Percentiles rank a stretch among this genome's conserved stretches.
phyloP scores from a whole-genome alignment of 2,329 filamentous ascomycete genomes.

The Diaporthe batatas region DNA sequence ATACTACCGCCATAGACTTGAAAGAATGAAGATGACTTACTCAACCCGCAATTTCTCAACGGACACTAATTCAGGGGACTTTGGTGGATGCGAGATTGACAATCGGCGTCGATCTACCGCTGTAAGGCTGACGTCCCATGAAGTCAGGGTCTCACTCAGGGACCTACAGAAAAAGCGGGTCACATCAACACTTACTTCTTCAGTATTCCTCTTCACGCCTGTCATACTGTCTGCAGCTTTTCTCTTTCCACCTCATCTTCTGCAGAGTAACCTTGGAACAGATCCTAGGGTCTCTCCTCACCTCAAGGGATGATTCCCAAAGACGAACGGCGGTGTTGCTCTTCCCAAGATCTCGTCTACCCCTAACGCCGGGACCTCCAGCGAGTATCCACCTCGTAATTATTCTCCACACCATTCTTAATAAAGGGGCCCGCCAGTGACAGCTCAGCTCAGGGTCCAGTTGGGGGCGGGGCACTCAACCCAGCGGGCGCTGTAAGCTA shows the following conservation, averaged over 20 bases:
- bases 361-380: not conserved
- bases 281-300: not conserved
- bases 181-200: not conserved
- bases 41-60: not conserved
- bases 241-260: not conserved
- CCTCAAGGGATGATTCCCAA: not conserved
- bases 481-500: not conserved
- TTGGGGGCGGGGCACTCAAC: not conserved
- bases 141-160: not conserved
- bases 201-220: not conserved
- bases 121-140: not conserved
- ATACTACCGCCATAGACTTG: not conserved
- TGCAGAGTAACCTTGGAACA: not conserved
- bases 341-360: not conserved
- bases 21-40: not conserved
- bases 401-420: not conserved
- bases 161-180: not conserved
- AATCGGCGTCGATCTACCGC: not conserved
- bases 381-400: not conserved
- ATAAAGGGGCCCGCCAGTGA: not conserved
- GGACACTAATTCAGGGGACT: not conserved
- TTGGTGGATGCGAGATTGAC: not conserved
- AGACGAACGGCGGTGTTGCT: not conserved
- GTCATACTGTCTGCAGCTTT: not conserved
- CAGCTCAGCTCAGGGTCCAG: too few species aligned